Base-by-base conservation (phyloP, 495 filamentous ascomycete genomes). In the Penicillium roqueforti region DNA sequence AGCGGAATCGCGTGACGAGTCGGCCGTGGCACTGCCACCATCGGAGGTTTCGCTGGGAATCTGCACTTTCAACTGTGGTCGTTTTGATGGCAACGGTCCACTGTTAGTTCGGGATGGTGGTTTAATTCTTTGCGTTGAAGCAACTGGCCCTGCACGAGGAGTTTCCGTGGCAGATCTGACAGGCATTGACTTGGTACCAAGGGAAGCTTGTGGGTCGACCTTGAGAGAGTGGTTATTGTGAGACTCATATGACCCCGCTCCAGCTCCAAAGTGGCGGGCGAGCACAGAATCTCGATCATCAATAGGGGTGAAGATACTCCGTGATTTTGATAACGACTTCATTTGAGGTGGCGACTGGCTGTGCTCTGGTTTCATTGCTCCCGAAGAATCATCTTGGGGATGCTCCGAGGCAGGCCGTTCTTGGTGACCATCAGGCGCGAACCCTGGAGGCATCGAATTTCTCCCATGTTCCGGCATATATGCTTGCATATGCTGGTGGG, bases 231-330 rank as follows among this genome's bases (percentile, higher is more conserved):
- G 52, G 63, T 76, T 68, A 48, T 61, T 47, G 44, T 75, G 71
- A 6, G 71, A 65, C 38, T 84, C 81, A 29, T 60, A 67, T 52
- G 48, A 61, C 32, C 65, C 83, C 60, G 57, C 79, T 57, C 64
- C 76, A 10, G 69, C 75, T 37, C 88, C 89, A 65, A 93, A 87
- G 70, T 96, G 90, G 50, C 90, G 87, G 13, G 88, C 88, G 20
- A 97, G 75, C 56, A 96, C 84, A 6, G 93, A 97, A 41, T 88
- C 82, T 53, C 85, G 89, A 64, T 96, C 92, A 59, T 96, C 93
- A 52, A 97, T 95, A 2, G 93, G 93, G 1, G 93, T 98, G 61
- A 96, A 97, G 48, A 97, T 97, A 68, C 91, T 96, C 52, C 91
- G 86, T 7, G 87, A 87, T 68, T 92, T 92, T 18, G 84, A 83